Evolutionary conservation across 441 rosid genomes (phyloP).

Genomic region (Metrosideros polymorpha): DNA sequence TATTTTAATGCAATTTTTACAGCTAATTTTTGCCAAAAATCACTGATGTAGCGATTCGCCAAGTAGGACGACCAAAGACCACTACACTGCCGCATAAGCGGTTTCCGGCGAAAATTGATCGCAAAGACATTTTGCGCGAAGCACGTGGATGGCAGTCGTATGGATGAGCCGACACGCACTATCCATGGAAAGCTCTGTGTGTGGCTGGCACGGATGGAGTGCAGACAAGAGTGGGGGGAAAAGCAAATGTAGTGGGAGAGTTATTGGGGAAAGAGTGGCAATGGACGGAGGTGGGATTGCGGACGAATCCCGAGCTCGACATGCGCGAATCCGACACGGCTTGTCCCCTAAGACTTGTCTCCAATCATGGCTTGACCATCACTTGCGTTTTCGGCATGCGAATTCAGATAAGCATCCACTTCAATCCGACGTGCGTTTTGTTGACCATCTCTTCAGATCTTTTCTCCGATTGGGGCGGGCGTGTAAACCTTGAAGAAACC

Average conservation of each 20-base stretch:
- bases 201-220: neutral
- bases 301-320: neutral
- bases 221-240: neutral
- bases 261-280: neutral
- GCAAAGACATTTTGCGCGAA: no score
- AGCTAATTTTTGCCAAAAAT: neutral
- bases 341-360: neutral
- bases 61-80: accelerated
- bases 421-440: neutral
- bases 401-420: neutral
- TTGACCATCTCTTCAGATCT: neutral
- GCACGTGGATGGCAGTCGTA: no score
- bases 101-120: accelerated
- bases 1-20: neutral
- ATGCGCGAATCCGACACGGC: neutral
- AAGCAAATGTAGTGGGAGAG: neutral
- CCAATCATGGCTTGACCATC: neutral
- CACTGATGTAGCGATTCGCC: accelerated
- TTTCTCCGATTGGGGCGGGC: neutral
- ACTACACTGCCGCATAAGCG: neutral
- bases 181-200: neutral
- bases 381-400: neutral
- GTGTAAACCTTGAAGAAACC: neutral
- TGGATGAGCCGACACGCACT: neutral
- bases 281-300: neutral